phyloP scores from a whole-genome alignment of 345 rosid species.

The Populus deltoides region DNA sequence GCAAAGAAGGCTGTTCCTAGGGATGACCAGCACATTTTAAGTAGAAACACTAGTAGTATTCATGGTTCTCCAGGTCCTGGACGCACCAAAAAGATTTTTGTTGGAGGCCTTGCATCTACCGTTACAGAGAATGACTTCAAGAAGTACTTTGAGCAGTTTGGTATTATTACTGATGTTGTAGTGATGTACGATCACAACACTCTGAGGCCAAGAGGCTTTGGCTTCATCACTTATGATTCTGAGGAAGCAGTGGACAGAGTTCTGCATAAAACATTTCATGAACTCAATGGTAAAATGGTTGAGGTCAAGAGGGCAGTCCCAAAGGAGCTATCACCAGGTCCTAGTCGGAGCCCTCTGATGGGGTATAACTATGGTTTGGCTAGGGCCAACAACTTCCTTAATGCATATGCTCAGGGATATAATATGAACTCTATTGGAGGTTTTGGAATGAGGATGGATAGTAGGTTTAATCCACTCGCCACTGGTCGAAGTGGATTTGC shows the following conservation, averaged over 20 bases:
- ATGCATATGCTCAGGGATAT: slow-evolving; percentile 67
- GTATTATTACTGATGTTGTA: slow-evolving; percentile 80
- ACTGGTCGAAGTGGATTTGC: slow-evolving; percentile 57
- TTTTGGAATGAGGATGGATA: slow-evolving; percentile 60
- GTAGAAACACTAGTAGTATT: slow-evolving; percentile 45
- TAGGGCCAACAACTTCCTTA: slow-evolving; percentile 64
- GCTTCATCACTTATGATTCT: slow-evolving; percentile 90
- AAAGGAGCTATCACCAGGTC: slow-evolving; percentile 70
- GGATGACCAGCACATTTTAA: slow-evolving; percentile 76
- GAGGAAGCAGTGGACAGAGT: slow-evolving; percentile 93
- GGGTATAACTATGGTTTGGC: slow-evolving; percentile 59
- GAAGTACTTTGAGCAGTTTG: slow-evolving; percentile 85
- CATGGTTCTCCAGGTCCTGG: slow-evolving; percentile 61
- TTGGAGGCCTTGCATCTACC: slow-evolving; percentile 81
- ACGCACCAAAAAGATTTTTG: slow-evolving; percentile 81
- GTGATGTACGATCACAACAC: slow-evolving; percentile 99
- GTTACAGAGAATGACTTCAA: slow-evolving; percentile 70
- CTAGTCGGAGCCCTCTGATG: slow-evolving; percentile 61
- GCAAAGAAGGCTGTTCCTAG: slow-evolving; percentile 95
- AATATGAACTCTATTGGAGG: slow-evolving; percentile 52
- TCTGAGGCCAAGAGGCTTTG: slow-evolving; percentile 96
- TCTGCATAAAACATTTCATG: slow-evolving; percentile 85
- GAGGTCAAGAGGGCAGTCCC: slow-evolving; percentile 99
- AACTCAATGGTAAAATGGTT: slow-evolving; percentile 93
- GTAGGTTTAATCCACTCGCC: slow-evolving; percentile 75